These are phyloP conservation scores for Dalbergia oliveri DNA, from an alignment of 306 rosid genomes.

Conservation along the genomic window DNA sequence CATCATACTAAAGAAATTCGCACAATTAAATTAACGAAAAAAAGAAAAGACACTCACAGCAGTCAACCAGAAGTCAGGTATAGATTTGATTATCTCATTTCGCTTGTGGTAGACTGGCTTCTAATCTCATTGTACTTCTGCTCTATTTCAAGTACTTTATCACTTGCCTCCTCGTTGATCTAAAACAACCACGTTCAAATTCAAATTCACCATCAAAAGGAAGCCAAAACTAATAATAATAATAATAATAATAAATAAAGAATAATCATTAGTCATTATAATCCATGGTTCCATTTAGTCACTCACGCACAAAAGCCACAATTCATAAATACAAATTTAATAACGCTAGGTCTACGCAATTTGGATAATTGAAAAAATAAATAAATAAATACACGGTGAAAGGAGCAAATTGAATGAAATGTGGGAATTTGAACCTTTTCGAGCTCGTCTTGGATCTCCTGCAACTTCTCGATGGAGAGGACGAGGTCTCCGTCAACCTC, in stretches of 20 bases:
- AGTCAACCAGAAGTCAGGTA: slow-evolving; percentile 93
- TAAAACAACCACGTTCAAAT: slow-evolving; percentile 45
- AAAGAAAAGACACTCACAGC: slow-evolving; percentile 68
- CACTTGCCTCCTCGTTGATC: slow-evolving; percentile 97
- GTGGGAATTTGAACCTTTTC: slow-evolving; percentile 65
- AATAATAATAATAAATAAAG: not conserved
- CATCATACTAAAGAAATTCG: not conserved
- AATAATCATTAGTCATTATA: slow-evolving; percentile 14
- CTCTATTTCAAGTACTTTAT: slow-evolving; percentile 86
- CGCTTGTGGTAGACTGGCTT: slow-evolving; percentile 83
- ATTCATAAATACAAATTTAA: not conserved
- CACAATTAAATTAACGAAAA: not conserved
- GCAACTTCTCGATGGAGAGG: slow-evolving; percentile 81
- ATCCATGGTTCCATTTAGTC: not conserved
- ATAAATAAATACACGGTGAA: not conserved
- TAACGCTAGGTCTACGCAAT: not conserved
- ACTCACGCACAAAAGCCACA: not conserved
- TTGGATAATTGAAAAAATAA: not conserved
- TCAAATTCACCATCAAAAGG: slow-evolving; percentile 8
- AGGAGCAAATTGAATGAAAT: not conserved
- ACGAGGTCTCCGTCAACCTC: slow-evolving; percentile 78
- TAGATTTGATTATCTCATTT: slow-evolving; percentile 76
- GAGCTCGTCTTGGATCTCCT: slow-evolving; percentile 92
- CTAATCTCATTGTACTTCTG: slow-evolving; percentile 89
- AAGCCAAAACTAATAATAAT: not conserved